Evolutionary conservation across 2,329 filamentous ascomycete species (phyloP), one percentile per base, ranked within the genome.

Genomic region (Sordariomycetes sp.): DNA sequence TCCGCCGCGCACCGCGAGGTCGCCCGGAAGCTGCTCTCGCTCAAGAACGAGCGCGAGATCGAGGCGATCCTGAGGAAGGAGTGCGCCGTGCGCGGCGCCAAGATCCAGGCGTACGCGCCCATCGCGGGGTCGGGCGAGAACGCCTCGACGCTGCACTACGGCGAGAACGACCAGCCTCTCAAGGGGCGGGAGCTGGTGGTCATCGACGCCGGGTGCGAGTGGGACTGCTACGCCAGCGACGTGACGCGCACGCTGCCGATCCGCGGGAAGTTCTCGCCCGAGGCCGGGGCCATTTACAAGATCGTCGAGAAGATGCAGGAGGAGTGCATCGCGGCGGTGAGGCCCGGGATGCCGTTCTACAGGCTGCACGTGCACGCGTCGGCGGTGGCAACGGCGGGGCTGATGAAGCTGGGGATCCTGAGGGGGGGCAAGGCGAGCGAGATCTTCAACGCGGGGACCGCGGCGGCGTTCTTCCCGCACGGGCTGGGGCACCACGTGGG

Each of bases 241-340:
- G 85, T 97, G 32, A 97, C 94, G 0, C 83, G 93, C 43, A 94
- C 92, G 0, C 84, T 97, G 63, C 93, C 93, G 4, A 73, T 97
- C 24, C 81, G 79, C 16, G 88, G 89, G 6, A 59, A 61, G 0
- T 96, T 90, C 64, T 81, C 83, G 0, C 70, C 77, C 16, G 87
- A 93, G 68, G 86, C 86, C 1, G 79, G 80, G 54, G 80, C 82
- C 11, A 86, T 97, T 57, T 92, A 97, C 69, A 78, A 82, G 53
- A 77, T 94, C 28, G 92, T 96, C 3, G 77, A 88, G 63, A 76
- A 80, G 60, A 96, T 97, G 90, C 92, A 96, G 71, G 75, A 79
- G 8, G 79, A 83, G 58, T 91, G 87, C 64, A 88, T 96, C 66
- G 74, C 75, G 7, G 77, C 82, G 64, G 76, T 95, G 24, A 79